A percentile compares a stretch with the other conserved stretches of the same genome.
Evolutionary conservation across 345 rosid species (phyloP).

Genomic region (Moricandia moricandioides): DNA sequence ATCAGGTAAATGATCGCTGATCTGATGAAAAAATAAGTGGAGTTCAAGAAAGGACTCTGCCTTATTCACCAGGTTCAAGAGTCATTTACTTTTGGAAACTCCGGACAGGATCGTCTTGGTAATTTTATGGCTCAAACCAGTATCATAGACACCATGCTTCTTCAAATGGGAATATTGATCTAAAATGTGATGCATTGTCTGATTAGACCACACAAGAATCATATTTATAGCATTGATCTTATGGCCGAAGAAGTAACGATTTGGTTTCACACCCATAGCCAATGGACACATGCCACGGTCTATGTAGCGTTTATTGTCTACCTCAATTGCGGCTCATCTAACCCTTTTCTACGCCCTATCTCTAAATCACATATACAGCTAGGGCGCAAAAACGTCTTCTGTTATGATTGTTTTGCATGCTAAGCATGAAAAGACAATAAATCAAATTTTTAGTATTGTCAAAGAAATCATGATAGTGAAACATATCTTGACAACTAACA

Average conservation of each 20-base stretch:
- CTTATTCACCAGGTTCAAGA: not conserved
- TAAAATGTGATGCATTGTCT: not conserved
- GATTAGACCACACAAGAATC: not conserved
- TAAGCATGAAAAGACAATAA: not conserved
- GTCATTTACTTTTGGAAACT: not conserved
- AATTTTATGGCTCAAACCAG: not conserved
- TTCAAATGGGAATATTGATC: not conserved
- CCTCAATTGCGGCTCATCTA: not conserved
- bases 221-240: too few relatives aligned
- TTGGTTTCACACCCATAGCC: too few relatives aligned
- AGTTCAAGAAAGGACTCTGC: not conserved
- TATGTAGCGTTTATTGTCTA: not conserved
- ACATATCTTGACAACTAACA: too few relatives aligned
- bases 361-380: not conserved
- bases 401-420: not conserved
- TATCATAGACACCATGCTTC: not conserved
- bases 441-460: not conserved
- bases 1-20: too few relatives aligned
- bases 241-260: too few relatives aligned
- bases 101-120: not conserved
- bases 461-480: not conserved
- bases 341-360: not conserved
- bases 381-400: not conserved
- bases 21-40: not conserved
- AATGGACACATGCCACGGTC: not conserved